A percentile compares a stretch with the other conserved stretches of the same genome.
phyloP scores from a whole-genome alignment of 2,329 filamentous ascomycete species.

The Fusarium sp. region DNA sequence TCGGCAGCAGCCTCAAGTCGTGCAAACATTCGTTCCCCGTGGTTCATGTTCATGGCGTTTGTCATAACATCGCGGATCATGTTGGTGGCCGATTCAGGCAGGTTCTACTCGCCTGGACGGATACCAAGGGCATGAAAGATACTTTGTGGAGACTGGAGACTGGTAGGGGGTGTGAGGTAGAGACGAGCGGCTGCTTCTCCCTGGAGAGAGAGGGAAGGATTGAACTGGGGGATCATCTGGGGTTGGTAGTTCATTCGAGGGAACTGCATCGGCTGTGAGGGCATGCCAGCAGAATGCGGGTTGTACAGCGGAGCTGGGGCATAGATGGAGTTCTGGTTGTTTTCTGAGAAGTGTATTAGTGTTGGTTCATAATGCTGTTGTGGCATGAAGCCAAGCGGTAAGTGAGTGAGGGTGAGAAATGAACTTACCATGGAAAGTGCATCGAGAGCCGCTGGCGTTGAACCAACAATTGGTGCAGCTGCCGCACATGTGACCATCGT shows the following conservation, averaged over 20 bases:
- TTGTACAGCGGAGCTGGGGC: slow-evolving; percentile 4
- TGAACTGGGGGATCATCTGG: not conserved
- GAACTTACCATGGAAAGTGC: slow-evolving; percentile 68
- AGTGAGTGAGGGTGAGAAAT: not conserved
- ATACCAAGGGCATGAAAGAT: slow-evolving; percentile 13
- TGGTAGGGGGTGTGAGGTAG: slow-evolving; percentile 1
- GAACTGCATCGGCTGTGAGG: not conserved
- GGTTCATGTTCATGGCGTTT: slow-evolving; percentile 57
- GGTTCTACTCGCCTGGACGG: slow-evolving; percentile 53
- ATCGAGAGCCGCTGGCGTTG: slow-evolving; percentile 69
- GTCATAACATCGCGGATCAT: slow-evolving; percentile 55
- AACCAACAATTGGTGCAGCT: slow-evolving; percentile 74
- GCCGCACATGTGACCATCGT: slow-evolving; percentile 69
- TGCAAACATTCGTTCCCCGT: slow-evolving; percentile 59
- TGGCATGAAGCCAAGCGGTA: not conserved
- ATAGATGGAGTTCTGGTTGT: slow-evolving; percentile 34
- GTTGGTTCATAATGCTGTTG: not conserved
- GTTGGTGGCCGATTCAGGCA: slow-evolving; percentile 34
- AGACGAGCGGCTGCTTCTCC: not conserved
- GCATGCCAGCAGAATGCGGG: slow-evolving; percentile 5
- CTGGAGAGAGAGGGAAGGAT: not conserved
- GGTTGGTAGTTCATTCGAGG: not conserved
- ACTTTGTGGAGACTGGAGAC: slow-evolving; percentile 40
- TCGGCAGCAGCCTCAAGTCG: slow-evolving; percentile 65
- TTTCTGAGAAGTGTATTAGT: slow-evolving; percentile 30